Conservation (phyloP, 129 eudicot genomes). For the Logfia minima region DNA sequence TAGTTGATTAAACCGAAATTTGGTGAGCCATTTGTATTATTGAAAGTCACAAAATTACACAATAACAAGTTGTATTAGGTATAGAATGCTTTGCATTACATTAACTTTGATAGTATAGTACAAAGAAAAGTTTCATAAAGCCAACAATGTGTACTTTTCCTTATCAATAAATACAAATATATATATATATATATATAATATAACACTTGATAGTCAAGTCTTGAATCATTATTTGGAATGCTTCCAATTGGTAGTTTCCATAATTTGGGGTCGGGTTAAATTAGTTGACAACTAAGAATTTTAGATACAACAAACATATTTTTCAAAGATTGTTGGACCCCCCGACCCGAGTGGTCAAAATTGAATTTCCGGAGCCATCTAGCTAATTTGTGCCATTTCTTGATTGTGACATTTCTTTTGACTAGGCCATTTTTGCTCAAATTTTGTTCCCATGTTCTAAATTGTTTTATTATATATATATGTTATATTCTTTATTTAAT, state of each 20-base stretch:
- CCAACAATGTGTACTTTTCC: neutral
- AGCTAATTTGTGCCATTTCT: constrained; percentile 31
- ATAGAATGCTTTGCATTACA: neutral
- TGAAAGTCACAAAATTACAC: constrained; percentile 7
- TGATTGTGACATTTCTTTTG: constrained; percentile 40
- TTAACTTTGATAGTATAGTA: neutral
- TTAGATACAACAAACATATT: constrained; percentile 5
- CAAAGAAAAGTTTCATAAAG: neutral
- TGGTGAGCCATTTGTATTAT: constrained; percentile 26
- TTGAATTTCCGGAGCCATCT: constrained; percentile 36
- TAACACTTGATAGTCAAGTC: neutral
- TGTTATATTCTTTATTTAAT: too few relatives aligned
- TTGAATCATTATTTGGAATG: constrained; percentile 10
- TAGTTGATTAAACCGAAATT: constrained; percentile 20
- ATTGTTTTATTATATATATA: neutral
- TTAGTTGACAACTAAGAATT: constrained; percentile 21
- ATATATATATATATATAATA: neutral
- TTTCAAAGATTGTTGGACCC: constrained; percentile 44
- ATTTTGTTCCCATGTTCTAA: constrained; percentile 6
- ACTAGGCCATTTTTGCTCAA: constrained; percentile 20
- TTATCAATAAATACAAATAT: neutral
- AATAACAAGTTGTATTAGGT: constrained; percentile 23
- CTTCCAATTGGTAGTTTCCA: constrained; percentile 1
- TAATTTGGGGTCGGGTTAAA: neutral
- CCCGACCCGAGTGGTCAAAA: constrained; percentile 13